Base-by-base conservation (phyloP, 306 rosid species). In the Quercus ilex region DNA sequence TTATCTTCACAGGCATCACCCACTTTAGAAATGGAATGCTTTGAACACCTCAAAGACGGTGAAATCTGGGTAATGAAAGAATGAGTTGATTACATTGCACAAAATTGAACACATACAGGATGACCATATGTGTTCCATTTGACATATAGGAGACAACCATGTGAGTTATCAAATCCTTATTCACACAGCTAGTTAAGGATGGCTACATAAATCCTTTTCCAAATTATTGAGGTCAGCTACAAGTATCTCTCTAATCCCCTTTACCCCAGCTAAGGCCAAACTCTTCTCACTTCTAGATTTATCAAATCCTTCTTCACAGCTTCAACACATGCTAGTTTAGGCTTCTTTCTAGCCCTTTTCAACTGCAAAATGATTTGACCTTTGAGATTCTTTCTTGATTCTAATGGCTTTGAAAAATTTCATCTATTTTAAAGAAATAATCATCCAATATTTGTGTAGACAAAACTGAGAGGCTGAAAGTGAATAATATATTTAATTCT, bases 1-100 rank as follows among this genome's bases (percentile, higher is more conserved):
- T 23, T 58, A 51, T 80, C 73, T 83, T 79, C 85, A 5, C 31
- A 59, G 30, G 77, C 75, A 55, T 67, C 67, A 77, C 28, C 51
- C 14, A 58, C 68, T 71, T 79, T 81, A 38, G 70, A 65, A 74
- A 74, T 55, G 11, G 79, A 79, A 51, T 73, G 79, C 85, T 84
- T 77, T 67, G 83, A 73, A 67, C 77, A 60, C 74, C 74, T 83
- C 62, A 77, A 81, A 75, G 89, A 82, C 57, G 78, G 71, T 53
- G 83, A 81, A 51, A 79, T 74, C 85, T 83, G 79, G 41, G 75
- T 35, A 14, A 38, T 55, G 79, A 64, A 56, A 55, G 49, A 41
- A 73, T 14, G 63, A 63, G 49, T 77, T 52, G n/a, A 49, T 56
- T 12, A 26, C 2, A 31, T 13, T 33, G 74, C 49, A 51, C 53